Evolutionary conservation across 352 stramenopile genomes (phyloP).

Genomic region (Aphanomyces invadans): DNA sequence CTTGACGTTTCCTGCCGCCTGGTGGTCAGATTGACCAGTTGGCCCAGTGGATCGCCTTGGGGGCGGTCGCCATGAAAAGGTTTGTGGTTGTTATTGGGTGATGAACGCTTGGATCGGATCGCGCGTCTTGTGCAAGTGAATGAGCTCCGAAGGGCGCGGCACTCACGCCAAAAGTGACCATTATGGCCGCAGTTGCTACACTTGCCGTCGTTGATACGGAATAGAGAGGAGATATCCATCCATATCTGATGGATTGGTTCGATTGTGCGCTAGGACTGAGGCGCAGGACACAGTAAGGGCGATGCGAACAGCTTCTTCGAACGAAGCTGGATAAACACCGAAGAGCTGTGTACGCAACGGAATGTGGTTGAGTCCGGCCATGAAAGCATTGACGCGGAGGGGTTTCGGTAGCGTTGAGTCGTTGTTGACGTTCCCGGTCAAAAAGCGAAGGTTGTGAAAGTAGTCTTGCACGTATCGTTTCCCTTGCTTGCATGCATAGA

Average conservation of each 20-base stretch:
- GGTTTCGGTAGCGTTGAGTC: background rate
- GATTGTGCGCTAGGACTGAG: background rate
- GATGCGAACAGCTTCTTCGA: conserved; percentile 6
- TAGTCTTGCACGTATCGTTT: background rate
- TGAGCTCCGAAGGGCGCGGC: background rate
- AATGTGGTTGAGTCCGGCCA: background rate
- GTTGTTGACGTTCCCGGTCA: background rate
- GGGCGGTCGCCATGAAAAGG: too few species aligned
- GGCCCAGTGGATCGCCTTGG: too few species aligned
- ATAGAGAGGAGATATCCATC: background rate
- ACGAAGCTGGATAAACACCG: background rate
- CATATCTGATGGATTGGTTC: background rate
- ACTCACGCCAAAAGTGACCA: background rate
- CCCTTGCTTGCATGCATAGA: background rate
- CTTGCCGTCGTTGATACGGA: background rate
- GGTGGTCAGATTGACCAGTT: too few species aligned
- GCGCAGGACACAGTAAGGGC: background rate
- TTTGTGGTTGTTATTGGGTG: too few species aligned
- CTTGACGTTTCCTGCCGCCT: too few species aligned
- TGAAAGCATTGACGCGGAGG: background rate
- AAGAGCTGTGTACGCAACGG: conserved; percentile 3
- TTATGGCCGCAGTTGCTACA: background rate
- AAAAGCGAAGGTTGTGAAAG: background rate
- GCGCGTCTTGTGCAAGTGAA: background rate
- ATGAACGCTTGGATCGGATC: background rate